Evolutionary conservation across 2,329 filamentous ascomycete genomes (phyloP), one percentile per base, ranked within the genome.

Genomic region (Arthrobotrys sphaeroides): DNA sequence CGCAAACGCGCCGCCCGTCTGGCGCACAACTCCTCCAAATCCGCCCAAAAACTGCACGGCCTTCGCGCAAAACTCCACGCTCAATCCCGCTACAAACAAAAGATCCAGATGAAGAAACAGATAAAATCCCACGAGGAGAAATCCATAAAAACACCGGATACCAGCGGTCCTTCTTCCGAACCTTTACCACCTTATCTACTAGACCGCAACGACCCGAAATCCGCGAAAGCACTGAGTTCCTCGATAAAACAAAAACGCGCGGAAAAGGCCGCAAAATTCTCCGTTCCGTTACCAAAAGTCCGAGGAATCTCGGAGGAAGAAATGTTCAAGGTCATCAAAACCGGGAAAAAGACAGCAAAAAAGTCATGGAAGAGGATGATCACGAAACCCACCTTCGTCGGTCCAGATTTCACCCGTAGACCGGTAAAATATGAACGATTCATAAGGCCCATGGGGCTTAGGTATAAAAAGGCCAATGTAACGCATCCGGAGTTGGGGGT

Each of bases 241-340:
- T 84, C 81, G 77, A 88, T 81, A 85, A 99, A 98, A 88, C 93
- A 97, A 83, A 97, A 97, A 87, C 88, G 95, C 42, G 88, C 88
- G 77, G 96, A 97, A 83, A 97, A 97, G 87, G 93, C 94, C 5
- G 95, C 95, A 59, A 92, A 94, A 82, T 98, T 97, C 82, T 88
- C 88, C 31, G 95, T 98, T 40, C 95, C 95, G 1, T 83, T 99
- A 81, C 95, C 95, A 36, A 97, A 97, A 85, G 95, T 98, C 47
- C 89, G 92, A 81, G 94, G 93, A 78, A 97, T 98, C 80, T 90
- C 88, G 79, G 94, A 98, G 85, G 93, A 96, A 86, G 94, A 97
- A 85, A 94, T 97, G 91, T 98, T 98, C 86, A 94, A 92, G 84
- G 94, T 97, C 12, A 89, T 98, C 81, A 93, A 93, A 85, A 98